Percentiles rank a stretch among this genome's conserved stretches.
These are phyloP conservation scores for Pyrenophora teres DNA, from an alignment of 2,329 filamentous ascomycete genomes.

Conservation along the genomic window DNA sequence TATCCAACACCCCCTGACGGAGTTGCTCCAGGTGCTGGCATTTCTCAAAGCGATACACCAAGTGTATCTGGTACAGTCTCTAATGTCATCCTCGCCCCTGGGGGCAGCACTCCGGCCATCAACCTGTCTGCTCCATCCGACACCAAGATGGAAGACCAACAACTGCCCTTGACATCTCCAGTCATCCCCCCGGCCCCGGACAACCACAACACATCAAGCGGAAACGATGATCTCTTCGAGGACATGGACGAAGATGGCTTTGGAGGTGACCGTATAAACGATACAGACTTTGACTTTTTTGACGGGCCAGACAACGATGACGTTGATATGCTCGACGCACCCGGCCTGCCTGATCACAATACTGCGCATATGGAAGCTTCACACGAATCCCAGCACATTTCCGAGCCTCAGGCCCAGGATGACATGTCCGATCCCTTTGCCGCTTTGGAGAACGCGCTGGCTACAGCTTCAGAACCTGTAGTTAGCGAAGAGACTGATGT, in stretches of 20 bases:
- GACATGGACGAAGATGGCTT: constrained; percentile 73
- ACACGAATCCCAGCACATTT: neutral
- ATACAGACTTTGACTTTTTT: constrained; percentile 84
- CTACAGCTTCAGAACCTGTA: constrained; percentile 11
- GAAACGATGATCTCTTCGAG: constrained; percentile 63
- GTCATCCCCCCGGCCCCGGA: constrained; percentile 27
- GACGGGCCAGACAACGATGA: constrained; percentile 63
- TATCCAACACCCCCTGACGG: constrained; percentile 51
- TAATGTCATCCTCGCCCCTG: constrained; percentile 36
- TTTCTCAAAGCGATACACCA: constrained; percentile 37
- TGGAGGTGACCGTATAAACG: constrained; percentile 74
- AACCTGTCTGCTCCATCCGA: constrained; percentile 41
- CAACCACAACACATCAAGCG: constrained; percentile 26
- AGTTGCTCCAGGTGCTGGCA: constrained; percentile 34
- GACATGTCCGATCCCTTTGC: constrained; percentile 34
- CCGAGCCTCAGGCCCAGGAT: constrained; percentile 23
- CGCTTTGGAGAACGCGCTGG: constrained; percentile 38
- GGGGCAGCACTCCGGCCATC: constrained; percentile 39
- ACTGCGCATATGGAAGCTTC: constrained; percentile 5
- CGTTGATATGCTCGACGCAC: constrained; percentile 41
- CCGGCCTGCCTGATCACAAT: constrained; percentile 21
- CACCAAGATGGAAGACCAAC: constrained; percentile 20
- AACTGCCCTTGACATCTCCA: constrained; percentile 31
- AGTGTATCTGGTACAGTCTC: constrained; percentile 31
- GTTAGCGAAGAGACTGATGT: constrained; percentile 1